phyloP scores from a whole-genome alignment of 2,329 filamentous ascomycete species.

The Fusarium sp. region DNA sequence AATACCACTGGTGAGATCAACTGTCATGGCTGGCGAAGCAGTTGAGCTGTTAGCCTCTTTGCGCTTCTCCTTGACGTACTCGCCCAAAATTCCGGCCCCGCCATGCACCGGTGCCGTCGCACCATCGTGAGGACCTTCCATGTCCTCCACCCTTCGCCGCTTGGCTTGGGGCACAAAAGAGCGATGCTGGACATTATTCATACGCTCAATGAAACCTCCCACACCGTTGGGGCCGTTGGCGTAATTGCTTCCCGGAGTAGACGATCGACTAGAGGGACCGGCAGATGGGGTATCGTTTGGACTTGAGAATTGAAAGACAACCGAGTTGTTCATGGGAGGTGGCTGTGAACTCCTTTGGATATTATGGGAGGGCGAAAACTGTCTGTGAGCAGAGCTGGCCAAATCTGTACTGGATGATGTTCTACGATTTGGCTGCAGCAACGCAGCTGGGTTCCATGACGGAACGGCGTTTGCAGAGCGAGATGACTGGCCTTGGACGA shows the following conservation, averaged over 20 bases:
- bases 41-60: conserved; percentile 57
- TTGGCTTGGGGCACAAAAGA: conserved; percentile 73
- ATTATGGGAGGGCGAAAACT: conserved; percentile 42
- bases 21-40: conserved; percentile 60
- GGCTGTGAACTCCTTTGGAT: conserved; percentile 41
- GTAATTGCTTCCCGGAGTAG: conserved; percentile 52
- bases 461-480: conserved; percentile 48
- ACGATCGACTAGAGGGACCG: conserved; percentile 52
- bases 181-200: conserved; percentile 83
- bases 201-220: conserved; percentile 78
- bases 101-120: conserved; percentile 51
- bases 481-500: conserved; percentile 48
- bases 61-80: conserved; percentile 76
- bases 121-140: conserved; percentile 60
- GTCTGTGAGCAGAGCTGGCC: conserved; percentile 45
- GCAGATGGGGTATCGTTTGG: conserved; percentile 54
- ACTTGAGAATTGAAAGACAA: conserved; percentile 62
- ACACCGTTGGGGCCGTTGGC: conserved; percentile 59
- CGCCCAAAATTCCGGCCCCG: conserved; percentile 73
- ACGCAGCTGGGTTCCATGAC: conserved; percentile 60
- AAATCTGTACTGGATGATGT: conserved; percentile 49
- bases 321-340: conserved; percentile 50
- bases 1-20: conserved; percentile 72
- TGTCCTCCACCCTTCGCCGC: conserved; percentile 72
- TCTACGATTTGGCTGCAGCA: conserved; percentile 58